Percentiles rank a stretch among this genome's conserved stretches.
phyloP scores from a whole-genome alignment of 768 basidiomycete species.

The Lyophyllum decastes region DNA sequence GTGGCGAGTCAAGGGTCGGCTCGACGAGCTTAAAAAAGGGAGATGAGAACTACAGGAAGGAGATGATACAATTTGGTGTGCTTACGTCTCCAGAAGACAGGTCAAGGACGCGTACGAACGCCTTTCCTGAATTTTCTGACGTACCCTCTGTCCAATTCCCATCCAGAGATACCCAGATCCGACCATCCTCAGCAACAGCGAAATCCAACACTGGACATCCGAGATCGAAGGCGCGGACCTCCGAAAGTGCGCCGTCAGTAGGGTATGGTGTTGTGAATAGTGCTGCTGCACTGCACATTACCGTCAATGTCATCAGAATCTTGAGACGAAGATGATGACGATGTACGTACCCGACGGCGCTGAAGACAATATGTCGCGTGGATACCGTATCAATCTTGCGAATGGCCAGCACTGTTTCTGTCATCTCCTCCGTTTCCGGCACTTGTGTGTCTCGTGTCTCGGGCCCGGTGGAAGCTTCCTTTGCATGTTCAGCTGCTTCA shows the following conservation, averaged over 20 bases:
- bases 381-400: conserved; percentile 52
- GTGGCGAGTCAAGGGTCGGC: conserved; percentile 18
- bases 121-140: neutral
- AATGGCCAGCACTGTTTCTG: conserved; percentile 54
- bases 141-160: conserved; percentile 21
- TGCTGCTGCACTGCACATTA: conserved; percentile 57
- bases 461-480: neutral
- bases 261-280: conserved; percentile 51
- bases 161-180: conserved; percentile 25
- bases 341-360: conserved; percentile 66
- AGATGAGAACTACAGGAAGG: neutral
- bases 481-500: conserved; percentile 2
- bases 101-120: conserved; percentile 24
- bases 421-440: conserved; percentile 13
- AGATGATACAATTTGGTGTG: neutral
- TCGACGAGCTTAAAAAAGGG: conserved; percentile 34
- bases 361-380: conserved; percentile 57
- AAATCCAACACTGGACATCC: conserved; percentile 24
- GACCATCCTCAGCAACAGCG: conserved; percentile 16
- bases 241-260: conserved; percentile 14
- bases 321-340: neutral
- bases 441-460: neutral
- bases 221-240: conserved; percentile 20
- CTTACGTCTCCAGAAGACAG: conserved; percentile 42
- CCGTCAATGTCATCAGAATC: neutral